Evolutionary conservation across 225 moss, liverwort and hornwort species (phyloP).

Genomic region (Bryoerythrophyllum caledonicum): DNA sequence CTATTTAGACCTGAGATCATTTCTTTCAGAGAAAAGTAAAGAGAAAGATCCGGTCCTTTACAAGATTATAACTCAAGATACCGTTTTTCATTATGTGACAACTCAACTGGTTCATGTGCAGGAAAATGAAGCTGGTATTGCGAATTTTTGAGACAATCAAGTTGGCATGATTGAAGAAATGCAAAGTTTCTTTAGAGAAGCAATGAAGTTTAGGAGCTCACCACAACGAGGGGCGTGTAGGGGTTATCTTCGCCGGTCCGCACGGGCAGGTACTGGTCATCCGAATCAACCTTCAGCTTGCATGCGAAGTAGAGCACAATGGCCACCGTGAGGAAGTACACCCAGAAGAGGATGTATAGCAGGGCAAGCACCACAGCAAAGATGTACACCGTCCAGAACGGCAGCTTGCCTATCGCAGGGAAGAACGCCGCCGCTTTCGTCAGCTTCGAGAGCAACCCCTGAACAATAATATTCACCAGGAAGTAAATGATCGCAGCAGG

Average conservation of each 20-base stretch:
- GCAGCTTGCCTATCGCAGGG: conserved; percentile 15
- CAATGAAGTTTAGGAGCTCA: conserved; percentile 17
- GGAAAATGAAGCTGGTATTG: background rate
- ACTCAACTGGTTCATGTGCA: background rate
- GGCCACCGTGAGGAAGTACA: conserved; percentile 17
- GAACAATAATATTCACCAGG: background rate
- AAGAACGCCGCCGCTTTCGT: background rate
- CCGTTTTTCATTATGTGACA: too few species aligned
- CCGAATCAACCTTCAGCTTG: conserved; percentile 22
- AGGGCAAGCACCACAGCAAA: conserved; percentile 20
- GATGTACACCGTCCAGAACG: conserved; percentile 38
- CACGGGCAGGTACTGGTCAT: conserved; percentile 23
- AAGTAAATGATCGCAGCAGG: conserved; percentile 19
- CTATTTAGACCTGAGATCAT: too few species aligned
- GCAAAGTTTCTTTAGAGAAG: background rate
- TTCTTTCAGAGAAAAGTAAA: too few species aligned
- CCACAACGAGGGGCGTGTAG: conserved; percentile 32
- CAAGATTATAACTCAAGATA: too few species aligned
- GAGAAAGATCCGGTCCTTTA: too few species aligned
- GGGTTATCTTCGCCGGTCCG: conserved; percentile 26
- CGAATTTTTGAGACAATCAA: background rate
- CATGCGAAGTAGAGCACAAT: conserved; percentile 44
- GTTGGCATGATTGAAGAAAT: background rate
- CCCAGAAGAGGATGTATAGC: background rate
- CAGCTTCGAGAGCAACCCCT: background rate